These are phyloP conservation scores for Penicillium occitanis DNA, from an alignment of 2,329 filamentous ascomycete genomes.

Conservation along the genomic window DNA sequence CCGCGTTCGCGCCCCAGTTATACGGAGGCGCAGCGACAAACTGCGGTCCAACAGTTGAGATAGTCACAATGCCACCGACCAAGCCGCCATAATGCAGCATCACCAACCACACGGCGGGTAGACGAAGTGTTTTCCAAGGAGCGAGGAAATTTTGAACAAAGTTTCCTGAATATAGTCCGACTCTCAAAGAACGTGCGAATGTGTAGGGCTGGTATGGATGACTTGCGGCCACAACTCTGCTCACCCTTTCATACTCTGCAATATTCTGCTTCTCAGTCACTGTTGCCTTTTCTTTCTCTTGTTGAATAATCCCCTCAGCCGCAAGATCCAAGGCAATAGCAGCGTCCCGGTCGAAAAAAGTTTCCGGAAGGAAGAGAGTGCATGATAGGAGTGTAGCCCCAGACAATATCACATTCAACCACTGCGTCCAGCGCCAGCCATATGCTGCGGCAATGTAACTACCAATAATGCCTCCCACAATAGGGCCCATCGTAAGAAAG, in stretches of 20 bases:
- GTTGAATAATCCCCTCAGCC: background rate
- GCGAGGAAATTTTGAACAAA: background rate
- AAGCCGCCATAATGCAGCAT: constrained; percentile 4
- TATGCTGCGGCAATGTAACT: background rate
- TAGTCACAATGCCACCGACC: background rate
- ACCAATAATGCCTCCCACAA: constrained; percentile 2
- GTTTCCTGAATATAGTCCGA: background rate
- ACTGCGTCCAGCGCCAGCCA: constrained; percentile 5
- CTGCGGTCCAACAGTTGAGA: constrained; percentile 3
- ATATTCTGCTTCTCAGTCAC: background rate
- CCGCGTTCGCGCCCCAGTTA: background rate
- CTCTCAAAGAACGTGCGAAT: background rate
- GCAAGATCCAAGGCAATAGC: background rate
- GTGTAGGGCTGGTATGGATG: background rate
- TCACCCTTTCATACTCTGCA: background rate
- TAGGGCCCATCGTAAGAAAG: background rate
- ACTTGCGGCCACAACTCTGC: background rate
- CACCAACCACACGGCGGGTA: background rate
- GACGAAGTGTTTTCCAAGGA: background rate
- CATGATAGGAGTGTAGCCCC: background rate
- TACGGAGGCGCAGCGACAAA: constrained; percentile 1
- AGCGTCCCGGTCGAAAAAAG: background rate
- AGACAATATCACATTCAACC: background rate
- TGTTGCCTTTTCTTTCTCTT: background rate
- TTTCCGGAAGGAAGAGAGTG: background rate